Base-by-base conservation (phyloP, 257 asterid genomes). In the Nicotiana noctiflora region DNA sequence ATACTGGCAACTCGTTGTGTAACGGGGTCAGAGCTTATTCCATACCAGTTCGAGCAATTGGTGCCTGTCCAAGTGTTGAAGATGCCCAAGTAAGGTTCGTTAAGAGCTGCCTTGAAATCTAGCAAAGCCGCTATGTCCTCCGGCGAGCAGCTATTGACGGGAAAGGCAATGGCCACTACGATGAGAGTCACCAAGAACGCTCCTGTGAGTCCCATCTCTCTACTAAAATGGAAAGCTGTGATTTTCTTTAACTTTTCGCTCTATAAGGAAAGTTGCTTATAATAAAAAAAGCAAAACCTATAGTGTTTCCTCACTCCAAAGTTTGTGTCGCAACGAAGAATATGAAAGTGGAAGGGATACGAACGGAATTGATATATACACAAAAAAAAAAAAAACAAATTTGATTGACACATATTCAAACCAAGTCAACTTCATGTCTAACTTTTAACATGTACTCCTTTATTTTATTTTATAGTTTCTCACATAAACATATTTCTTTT, bases 1-100 rank as follows among this genome's bases (percentile, higher is more conserved):
- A 93, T 85, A 90, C 90, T 97, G 82, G 93, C 89, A 79, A 94
- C 97, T 79, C 96, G 90, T 6, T 84, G 84, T 12, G 92, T 89
- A 19, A 90, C 91, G 27, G 94, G 93, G 86, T 94, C 91, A 87
- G 97, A 94, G 81, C 89, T 88, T 63, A 93, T 88, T 64, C 98
- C 98, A 91, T 93, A 88, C 97, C 97, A 94, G 81, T 82, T 81
- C 60, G 61, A 56, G 92, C 97, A 94, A 80, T 89, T 90, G 66
- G 76, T 14, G 86, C 93, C 97, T 1, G 86, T 75, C 97, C 97
- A 94, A 0, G 98, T 81, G 37, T 86, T 86, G 89, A 93, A 90
- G 29, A 94, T 92, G 62, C 94, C 95, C 25, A 94, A 52, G 85
- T 93, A 90, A 6, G 97, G 97, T 85, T 93, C 98, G 59, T 75